A percentile compares a stretch with the other conserved stretches of the same genome.
Evolutionary conservation across 2,329 filamentous ascomycete species (phyloP).

Genomic region (Fusarium coicis): DNA sequence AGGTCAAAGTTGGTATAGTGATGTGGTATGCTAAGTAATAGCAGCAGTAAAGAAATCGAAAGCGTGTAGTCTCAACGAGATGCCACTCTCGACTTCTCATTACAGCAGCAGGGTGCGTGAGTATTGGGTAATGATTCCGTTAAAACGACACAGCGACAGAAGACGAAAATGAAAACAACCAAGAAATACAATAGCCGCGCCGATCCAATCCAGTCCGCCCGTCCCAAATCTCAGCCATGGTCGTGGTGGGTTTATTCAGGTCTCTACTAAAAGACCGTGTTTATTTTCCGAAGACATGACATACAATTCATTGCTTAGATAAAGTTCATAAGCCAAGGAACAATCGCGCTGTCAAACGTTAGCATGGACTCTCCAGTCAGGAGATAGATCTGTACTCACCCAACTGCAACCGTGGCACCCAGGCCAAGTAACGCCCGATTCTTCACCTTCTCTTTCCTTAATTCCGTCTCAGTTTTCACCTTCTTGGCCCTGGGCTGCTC

Average conservation of each 20-base stretch:
- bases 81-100: constrained; percentile 22
- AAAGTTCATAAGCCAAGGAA: constrained; percentile 64
- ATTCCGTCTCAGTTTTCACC: constrained; percentile 80
- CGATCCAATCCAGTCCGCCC: constrained; percentile 45
- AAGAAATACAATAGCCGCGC: constrained; percentile 42
- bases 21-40: constrained; percentile 34
- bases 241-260: constrained; percentile 26
- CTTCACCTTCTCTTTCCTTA: constrained; percentile 87
- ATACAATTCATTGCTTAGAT: constrained; percentile 51
- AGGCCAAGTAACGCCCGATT: constrained; percentile 87
- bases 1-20: constrained; percentile 16
- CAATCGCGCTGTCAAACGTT: constrained; percentile 53
- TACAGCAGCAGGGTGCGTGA: constrained; percentile 11
- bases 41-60: constrained; percentile 1
- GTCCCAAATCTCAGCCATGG: constrained; percentile 39
- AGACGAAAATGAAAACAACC: constrained; percentile 31
- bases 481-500: constrained; percentile 74
- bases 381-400: constrained; percentile 70
- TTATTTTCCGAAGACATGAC: constrained; percentile 35
- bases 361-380: constrained; percentile 1
- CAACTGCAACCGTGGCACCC: constrained; percentile 86
- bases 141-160: constrained; percentile 28
- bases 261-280: constrained; percentile 9
- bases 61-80: constrained; percentile 1
- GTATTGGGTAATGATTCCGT: constrained; percentile 36